Evolutionary conservation across 352 stramenopile species (phyloP).

Genomic region (Pythium grandisporangium): DNA sequence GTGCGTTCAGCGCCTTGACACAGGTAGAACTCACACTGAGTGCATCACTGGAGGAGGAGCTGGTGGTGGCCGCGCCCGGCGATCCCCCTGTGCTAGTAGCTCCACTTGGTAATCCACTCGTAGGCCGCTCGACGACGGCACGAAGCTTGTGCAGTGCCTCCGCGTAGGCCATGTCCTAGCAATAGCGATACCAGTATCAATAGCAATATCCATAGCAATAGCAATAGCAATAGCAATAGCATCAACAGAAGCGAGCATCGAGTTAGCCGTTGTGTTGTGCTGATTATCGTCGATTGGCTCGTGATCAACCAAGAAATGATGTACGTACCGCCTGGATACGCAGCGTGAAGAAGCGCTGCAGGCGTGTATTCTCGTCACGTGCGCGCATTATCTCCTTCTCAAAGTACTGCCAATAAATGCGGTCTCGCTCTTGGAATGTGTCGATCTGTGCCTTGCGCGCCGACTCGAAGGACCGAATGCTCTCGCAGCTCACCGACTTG

Average conservation of each 20-base stretch:
- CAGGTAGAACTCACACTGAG: constrained; percentile 37
- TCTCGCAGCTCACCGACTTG: constrained; percentile 45
- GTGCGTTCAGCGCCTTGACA: constrained; percentile 41
- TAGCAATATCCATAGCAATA: no score
- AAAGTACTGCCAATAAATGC: constrained; percentile 72
- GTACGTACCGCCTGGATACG: constrained; percentile 39
- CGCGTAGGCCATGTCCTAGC: constrained; percentile 66
- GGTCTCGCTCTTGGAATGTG: constrained; percentile 51
- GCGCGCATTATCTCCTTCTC: constrained; percentile 59
- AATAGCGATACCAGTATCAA: no score
- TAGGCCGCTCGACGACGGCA: constrained; percentile 32
- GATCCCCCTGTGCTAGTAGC: constrained; percentile 1
- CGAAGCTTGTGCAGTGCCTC: constrained; percentile 59
- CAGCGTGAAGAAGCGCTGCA: constrained; percentile 64
- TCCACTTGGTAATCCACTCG: background rate
- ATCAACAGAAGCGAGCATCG: background rate
- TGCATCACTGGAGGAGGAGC: constrained; percentile 6
- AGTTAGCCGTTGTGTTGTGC: background rate
- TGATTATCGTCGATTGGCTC: no score
- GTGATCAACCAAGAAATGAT: no score
- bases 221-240: no score
- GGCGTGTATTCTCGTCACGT: constrained; percentile 47
- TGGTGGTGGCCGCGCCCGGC: background rate
- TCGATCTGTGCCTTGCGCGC: constrained; percentile 64
- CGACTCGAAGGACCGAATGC: constrained; percentile 55